Conservation (phyloP, 73 alveolate genomes). For the Stentor coeruleus region DNA sequence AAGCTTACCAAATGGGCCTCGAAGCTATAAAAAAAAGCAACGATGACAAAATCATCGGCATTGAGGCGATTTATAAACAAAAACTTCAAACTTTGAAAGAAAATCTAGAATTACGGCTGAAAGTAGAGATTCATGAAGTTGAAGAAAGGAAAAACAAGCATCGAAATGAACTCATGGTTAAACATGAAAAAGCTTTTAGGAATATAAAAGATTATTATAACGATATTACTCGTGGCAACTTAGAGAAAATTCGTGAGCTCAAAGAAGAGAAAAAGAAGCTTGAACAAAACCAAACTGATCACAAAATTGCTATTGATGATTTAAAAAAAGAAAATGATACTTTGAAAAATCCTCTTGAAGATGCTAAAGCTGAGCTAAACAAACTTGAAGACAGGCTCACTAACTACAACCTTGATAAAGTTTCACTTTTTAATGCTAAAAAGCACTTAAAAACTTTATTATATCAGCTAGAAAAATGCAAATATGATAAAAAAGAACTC, state of each 20-base stretch:
- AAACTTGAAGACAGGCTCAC: constrained; percentile 28
- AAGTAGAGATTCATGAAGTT: constrained; percentile 92
- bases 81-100: constrained; percentile 70
- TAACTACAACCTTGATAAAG: constrained; percentile 52
- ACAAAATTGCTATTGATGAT: constrained; percentile 55
- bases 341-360: constrained; percentile 53
- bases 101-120: constrained; percentile 81
- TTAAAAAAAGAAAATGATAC: constrained; percentile 49
- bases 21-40: constrained; percentile 54
- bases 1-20: constrained; percentile 45
- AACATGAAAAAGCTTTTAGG: constrained; percentile 89
- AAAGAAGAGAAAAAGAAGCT: constrained; percentile 63
- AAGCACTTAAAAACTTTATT: constrained; percentile 52
- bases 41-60: constrained; percentile 60
- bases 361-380: not conserved
- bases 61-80: constrained; percentile 60
- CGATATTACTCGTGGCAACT: constrained; percentile 87
- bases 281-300: constrained; percentile 54
- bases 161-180: constrained; percentile 80
- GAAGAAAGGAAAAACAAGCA: constrained; percentile 94
- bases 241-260: constrained; percentile 80
- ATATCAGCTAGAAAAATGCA: constrained; percentile 51
- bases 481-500: constrained; percentile 60
- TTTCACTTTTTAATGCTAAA: constrained; percentile 63
- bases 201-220: constrained; percentile 87